Conservation (phyloP, 176 grass and related monocot species). For the Carex pumila region DNA sequence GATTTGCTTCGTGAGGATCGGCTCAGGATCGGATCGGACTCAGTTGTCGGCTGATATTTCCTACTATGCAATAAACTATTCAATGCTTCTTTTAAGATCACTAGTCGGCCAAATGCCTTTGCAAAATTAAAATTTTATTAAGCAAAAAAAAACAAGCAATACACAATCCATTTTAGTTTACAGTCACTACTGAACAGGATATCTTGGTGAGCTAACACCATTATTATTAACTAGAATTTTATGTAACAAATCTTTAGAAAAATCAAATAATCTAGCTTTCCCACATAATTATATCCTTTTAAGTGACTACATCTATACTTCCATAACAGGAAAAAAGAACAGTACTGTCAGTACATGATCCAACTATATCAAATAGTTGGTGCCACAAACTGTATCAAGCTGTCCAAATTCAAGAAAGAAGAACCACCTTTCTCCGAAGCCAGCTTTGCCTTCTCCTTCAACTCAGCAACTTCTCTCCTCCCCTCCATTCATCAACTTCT, state of each 20-base stretch:
- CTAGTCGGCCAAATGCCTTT: no score
- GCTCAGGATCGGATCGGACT: no score
- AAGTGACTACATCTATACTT: neutral
- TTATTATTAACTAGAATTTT: neutral
- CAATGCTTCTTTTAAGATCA: no score
- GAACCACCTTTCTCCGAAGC: slow-evolving; percentile 19
- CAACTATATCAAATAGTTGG: neutral
- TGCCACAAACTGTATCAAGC: neutral
- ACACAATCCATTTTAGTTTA: neutral
- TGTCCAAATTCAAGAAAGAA: slow-evolving; percentile 5
- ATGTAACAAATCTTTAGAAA: neutral
- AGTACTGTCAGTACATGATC: neutral
- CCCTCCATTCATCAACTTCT: slow-evolving; percentile 2
- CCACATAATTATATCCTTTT: neutral
- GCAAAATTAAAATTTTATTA: no score
- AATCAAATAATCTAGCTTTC: neutral
- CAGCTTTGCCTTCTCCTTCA: slow-evolving; percentile 13
- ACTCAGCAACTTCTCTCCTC: slow-evolving; percentile 5
- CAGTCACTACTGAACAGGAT: neutral
- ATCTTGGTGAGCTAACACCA: neutral
- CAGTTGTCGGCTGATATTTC: no score
- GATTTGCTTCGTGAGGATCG: no score
- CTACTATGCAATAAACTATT: no score
- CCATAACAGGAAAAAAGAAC: neutral
- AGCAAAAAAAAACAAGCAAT: no score